phyloP scores from a whole-genome alignment of 495 filamentous ascomycete species.

The Cryomyces minteri region DNA sequence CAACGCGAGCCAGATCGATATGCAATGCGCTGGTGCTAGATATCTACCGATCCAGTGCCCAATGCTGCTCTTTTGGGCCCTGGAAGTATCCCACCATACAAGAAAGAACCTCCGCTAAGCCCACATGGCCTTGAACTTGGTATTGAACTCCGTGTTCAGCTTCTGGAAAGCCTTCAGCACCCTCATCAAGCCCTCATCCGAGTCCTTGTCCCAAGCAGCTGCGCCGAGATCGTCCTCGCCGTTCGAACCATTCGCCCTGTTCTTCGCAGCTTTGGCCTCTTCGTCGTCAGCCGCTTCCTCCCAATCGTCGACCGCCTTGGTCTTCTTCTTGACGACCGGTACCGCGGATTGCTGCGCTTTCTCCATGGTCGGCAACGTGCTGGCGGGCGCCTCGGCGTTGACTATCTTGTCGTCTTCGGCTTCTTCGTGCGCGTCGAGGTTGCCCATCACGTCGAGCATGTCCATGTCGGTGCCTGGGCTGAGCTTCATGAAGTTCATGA shows the following conservation, averaged over 20 bases:
- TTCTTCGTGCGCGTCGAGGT: conserved; percentile 21
- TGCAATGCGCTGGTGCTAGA: too few relatives aligned
- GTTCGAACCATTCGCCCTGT: conserved; percentile 12
- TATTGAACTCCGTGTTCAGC: conserved; percentile 41
- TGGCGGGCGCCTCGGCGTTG: conserved; percentile 16
- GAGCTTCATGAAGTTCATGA: conserved; percentile 32
- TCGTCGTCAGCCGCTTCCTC: conserved; percentile 13
- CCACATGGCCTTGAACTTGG: conserved; percentile 43
- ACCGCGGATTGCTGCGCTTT: not conserved
- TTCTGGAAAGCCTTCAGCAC: conserved; percentile 36
- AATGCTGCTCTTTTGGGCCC: too few relatives aligned
- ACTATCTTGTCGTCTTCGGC: conserved; percentile 18
- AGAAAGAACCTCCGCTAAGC: conserved; percentile 14
- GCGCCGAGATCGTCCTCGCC: conserved; percentile 16
- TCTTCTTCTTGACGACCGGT: not conserved
- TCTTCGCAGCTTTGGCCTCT: conserved; percentile 9
- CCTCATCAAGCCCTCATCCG: conserved; percentile 29
- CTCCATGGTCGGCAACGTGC: not conserved
- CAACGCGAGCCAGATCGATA: too few relatives aligned
- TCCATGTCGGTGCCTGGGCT: conserved; percentile 13
- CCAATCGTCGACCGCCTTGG: conserved; percentile 10
- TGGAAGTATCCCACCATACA: too few relatives aligned
- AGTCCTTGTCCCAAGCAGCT: conserved; percentile 10
- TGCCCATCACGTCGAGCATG: conserved; percentile 19
- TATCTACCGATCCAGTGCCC: too few relatives aligned